Conservation (phyloP, 371 early-diverging fungal species). For the Haplosporangium sp. region DNA sequence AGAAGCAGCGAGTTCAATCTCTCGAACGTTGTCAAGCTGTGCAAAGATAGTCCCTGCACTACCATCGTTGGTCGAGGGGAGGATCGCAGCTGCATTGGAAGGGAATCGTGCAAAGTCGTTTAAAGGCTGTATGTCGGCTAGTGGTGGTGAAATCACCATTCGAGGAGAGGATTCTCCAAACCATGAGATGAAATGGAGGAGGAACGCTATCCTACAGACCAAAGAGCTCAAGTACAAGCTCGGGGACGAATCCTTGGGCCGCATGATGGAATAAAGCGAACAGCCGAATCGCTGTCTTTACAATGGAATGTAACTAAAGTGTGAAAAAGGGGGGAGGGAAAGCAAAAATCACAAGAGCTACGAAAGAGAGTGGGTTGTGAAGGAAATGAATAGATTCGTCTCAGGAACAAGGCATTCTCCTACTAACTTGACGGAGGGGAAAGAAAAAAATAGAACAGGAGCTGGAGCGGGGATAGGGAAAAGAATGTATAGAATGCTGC, state of each 20-base stretch:
- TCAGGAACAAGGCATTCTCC: not conserved
- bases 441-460: not conserved
- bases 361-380: too few relatives aligned
- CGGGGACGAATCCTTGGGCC: conserved; percentile 38
- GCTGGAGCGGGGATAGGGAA: not conserved
- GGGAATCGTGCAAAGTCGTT: not conserved
- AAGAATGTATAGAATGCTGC: not conserved
- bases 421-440: not conserved
- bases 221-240: conserved; percentile 34
- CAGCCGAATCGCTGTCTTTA: not conserved
- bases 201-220: conserved; percentile 33
- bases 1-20: not conserved
- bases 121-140: conserved; percentile 2
- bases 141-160: conserved; percentile 20
- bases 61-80: not conserved
- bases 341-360: too few relatives aligned
- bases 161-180: conserved; percentile 18
- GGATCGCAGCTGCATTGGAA: conserved; percentile 1
- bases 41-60: not conserved
- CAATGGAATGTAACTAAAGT: too few relatives aligned
- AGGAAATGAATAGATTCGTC: not conserved
- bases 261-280: conserved; percentile 20
- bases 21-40: too few relatives aligned
- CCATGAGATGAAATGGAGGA: conserved; percentile 12
- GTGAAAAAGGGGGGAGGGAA: too few relatives aligned